Evolutionary conservation across 129 eudicot species (phyloP), one percentile per base, ranked within the genome.

Genomic region (Lactuca saligna): DNA sequence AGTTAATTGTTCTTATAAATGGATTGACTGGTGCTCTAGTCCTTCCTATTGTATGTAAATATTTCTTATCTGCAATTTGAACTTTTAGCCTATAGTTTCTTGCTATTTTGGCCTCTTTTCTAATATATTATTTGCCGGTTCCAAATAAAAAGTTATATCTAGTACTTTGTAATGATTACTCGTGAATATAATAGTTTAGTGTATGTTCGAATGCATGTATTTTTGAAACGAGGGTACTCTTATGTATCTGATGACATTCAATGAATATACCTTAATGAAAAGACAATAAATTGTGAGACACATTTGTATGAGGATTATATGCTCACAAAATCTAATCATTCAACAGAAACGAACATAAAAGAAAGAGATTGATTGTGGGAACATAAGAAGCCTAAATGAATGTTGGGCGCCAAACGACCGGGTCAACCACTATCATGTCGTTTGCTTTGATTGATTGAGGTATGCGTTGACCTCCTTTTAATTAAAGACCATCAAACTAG

Each of bases 321-420:
- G 48, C 20, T 15, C n/a, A 76, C 58, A 68, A 61, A 61, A 76
- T 68, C 75, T 68, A 61, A 76, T 68, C 57, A 76, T 68, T 65
- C 0, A 34, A 37, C 13, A 20, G 17, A 33, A 17, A 20, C 54
- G 38, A 60, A 71, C 34, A 48, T 8, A 60, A 54, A 66, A 16
- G 5, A 3, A 9, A 32, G 62, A 50, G 12, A 15, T 33, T 49
- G 69, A 57, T 33, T 20, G 66, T 57, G 73, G 67, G 61, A 66
- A 66, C 79, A 48, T 55, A 55, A 65, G 68, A 66, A 67, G 57
- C 75, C 69, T 59, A 75, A 75, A 33, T 75, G 75, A 75, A 33
- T 75, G 75, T 75, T 58, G 68, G 73, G 67, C 35, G 48, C 79
- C 79, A 65, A 37, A 66, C 48, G 69, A 68, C 80, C 63, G 4